Conservation (phyloP, 2,329 filamentous ascomycete genomes). For the Biscogniauxia marginata region DNA sequence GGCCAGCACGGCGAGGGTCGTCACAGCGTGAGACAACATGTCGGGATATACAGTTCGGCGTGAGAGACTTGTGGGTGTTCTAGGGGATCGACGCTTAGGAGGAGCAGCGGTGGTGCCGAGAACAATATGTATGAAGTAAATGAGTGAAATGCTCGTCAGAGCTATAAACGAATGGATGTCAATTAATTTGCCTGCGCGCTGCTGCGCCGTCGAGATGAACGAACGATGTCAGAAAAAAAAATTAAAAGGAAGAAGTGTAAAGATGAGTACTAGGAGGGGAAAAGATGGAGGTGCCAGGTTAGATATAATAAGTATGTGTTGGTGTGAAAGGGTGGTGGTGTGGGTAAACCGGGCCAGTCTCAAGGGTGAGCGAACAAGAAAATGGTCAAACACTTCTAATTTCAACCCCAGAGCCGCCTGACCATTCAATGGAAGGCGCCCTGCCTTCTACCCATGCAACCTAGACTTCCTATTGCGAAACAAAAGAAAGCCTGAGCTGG, state of each 20-base stretch:
- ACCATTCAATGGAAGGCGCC: neutral
- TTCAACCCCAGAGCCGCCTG: neutral
- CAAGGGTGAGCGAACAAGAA: neutral
- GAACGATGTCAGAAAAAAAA: neutral
- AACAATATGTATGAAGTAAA: constrained; percentile 10
- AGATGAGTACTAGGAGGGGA: neutral
- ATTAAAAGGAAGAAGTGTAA: neutral
- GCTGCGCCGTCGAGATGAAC: neutral
- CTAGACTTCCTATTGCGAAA: no score
- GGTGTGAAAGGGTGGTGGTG: neutral
- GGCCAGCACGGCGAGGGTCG: constrained; percentile 21
- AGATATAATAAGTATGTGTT: neutral
- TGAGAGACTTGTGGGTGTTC: neutral
- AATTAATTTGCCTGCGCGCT: constrained; percentile 7
- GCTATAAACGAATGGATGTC: constrained; percentile 10
- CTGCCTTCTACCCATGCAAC: no score
- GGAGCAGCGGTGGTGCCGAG: constrained; percentile 2
- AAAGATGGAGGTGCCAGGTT: neutral
- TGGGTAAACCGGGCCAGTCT: neutral
- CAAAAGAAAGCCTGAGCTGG: no score
- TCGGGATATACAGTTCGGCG: constrained; percentile 1
- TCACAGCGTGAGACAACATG: constrained; percentile 26
- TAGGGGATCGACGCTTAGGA: no score
- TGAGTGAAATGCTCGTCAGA: constrained; percentile 12
- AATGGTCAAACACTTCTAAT: neutral